Percentiles rank a stretch among this genome's conserved stretches.
These are phyloP conservation scores for Lachancea kluyveri DNA, from an alignment of 805 yeast genomes.

Conservation along the genomic window DNA sequence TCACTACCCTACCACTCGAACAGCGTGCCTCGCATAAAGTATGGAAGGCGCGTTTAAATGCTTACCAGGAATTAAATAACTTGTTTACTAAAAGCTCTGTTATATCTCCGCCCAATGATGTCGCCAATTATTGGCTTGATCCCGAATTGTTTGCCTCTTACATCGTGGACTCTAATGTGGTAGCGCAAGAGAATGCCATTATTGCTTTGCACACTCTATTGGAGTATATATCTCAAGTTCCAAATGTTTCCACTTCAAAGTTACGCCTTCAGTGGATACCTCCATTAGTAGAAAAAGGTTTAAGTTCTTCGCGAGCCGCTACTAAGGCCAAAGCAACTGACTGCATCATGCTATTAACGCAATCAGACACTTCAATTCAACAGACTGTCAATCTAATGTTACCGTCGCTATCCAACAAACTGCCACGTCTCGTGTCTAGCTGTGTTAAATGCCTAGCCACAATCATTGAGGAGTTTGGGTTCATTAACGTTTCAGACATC, in stretches of 20 bases:
- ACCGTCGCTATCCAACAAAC: slow-evolving; percentile 53
- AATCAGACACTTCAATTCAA: slow-evolving; percentile 58
- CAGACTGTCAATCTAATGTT: slow-evolving; percentile 55
- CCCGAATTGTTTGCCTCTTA: slow-evolving; percentile 53
- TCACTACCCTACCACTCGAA: slow-evolving; percentile 52
- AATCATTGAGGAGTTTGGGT: slow-evolving; percentile 37
- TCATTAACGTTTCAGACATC: slow-evolving; percentile 14
- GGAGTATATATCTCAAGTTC: slow-evolving; percentile 45
- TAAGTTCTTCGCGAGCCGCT: slow-evolving; percentile 66
- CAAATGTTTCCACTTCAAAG: slow-evolving; percentile 7
- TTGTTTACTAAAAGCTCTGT: slow-evolving; percentile 32
- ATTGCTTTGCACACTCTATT: slow-evolving; percentile 47
- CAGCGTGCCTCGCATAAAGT: slow-evolving; percentile 63
- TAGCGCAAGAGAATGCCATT: slow-evolving; percentile 83
- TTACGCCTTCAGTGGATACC: slow-evolving; percentile 19
- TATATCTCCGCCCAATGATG: slow-evolving; percentile 35
- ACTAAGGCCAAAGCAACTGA: slow-evolving; percentile 64
- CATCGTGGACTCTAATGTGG: slow-evolving; percentile 77
- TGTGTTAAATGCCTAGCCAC: slow-evolving; percentile 50
- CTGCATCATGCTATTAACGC: slow-evolving; percentile 56
- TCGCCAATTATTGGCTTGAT: slow-evolving; percentile 45
- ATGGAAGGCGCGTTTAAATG: slow-evolving; percentile 84
- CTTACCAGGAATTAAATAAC: slow-evolving; percentile 61
- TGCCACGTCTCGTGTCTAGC: slow-evolving; percentile 77
- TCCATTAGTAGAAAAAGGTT: slow-evolving; percentile 70